phyloP scores from a whole-genome alignment of 2,329 filamentous ascomycete genomes.

The Aaosphaeria arxii region DNA sequence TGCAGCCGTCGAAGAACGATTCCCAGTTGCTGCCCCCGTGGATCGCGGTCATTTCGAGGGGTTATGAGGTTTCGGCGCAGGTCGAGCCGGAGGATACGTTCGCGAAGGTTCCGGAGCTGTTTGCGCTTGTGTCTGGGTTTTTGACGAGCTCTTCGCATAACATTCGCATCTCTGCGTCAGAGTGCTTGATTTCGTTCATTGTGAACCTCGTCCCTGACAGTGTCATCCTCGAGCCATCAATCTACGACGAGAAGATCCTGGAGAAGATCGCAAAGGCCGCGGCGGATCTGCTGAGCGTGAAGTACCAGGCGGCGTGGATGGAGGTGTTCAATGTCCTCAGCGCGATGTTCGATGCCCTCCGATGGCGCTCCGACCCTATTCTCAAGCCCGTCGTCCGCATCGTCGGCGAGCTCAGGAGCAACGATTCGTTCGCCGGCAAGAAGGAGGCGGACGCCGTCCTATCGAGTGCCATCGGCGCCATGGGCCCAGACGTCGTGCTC shows the following conservation, averaged over 20 bases:
- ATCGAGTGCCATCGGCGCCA: slow-evolving; percentile 80
- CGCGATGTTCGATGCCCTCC: slow-evolving; percentile 80
- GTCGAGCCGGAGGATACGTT: slow-evolving; percentile 89
- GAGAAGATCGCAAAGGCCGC: slow-evolving; percentile 75
- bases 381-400: slow-evolving; percentile 72
- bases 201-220: slow-evolving; percentile 82
- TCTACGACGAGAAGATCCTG: slow-evolving; percentile 87
- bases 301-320: slow-evolving; percentile 91
- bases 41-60: slow-evolving; percentile 92
- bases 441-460: slow-evolving; percentile 92
- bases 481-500: slow-evolving; percentile 84
- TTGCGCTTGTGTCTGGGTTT: slow-evolving; percentile 75
- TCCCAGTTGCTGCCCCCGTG: slow-evolving; percentile 92
- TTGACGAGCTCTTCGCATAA: slow-evolving; percentile 86
- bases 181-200: slow-evolving; percentile 91
- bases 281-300: slow-evolving; percentile 75
- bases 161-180: slow-evolving; percentile 89
- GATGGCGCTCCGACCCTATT: slow-evolving; percentile 80
- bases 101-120: slow-evolving; percentile 80
- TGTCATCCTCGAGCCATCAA: slow-evolving; percentile 81
- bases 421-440: slow-evolving; percentile 86
- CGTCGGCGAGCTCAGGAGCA: slow-evolving; percentile 82
- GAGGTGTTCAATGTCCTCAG: slow-evolving; percentile 89
- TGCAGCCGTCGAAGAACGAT: slow-evolving; percentile 89
- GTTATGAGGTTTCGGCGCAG: slow-evolving; percentile 90